A percentile compares a stretch with the other conserved stretches of the same genome.
phyloP scores from a whole-genome alignment of 257 asterid species.

The Solanum sejunctum region DNA sequence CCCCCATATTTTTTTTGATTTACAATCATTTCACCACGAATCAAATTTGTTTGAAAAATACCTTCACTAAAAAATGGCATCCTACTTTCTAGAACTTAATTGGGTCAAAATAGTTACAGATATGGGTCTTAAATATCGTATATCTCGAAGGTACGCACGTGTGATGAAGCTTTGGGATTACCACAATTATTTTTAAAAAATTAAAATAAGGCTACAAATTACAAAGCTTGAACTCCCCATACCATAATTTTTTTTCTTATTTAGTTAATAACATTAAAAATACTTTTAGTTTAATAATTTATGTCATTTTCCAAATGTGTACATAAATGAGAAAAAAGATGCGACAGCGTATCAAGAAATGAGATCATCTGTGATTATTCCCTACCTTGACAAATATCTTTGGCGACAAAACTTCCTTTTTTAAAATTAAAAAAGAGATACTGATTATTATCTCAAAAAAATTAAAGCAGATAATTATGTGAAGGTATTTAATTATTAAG shows the following conservation, averaged over 20 bases:
- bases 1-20: too few species aligned
- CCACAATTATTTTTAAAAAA: neutral
- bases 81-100: neutral
- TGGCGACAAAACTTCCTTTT: neutral
- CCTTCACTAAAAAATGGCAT: neutral
- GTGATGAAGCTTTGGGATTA: neutral
- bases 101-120: neutral
- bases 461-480: neutral
- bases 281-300: neutral
- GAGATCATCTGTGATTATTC: neutral
- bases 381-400: neutral
- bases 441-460: neutral
- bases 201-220: neutral
- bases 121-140: neutral
- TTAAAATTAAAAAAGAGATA: neutral
- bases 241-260: neutral
- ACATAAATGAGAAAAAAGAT: neutral
- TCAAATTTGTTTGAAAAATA: fast-evolving
- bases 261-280: neutral
- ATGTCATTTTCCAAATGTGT: neutral
- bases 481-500: neutral
- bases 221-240: neutral
- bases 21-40: too few species aligned
- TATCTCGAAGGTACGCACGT: neutral
- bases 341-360: neutral